A percentile compares a stretch with the other conserved stretches of the same genome.
These are phyloP conservation scores for Ananas comosus DNA, from an alignment of 176 grass and related monocot genomes.

Conservation along the genomic window DNA sequence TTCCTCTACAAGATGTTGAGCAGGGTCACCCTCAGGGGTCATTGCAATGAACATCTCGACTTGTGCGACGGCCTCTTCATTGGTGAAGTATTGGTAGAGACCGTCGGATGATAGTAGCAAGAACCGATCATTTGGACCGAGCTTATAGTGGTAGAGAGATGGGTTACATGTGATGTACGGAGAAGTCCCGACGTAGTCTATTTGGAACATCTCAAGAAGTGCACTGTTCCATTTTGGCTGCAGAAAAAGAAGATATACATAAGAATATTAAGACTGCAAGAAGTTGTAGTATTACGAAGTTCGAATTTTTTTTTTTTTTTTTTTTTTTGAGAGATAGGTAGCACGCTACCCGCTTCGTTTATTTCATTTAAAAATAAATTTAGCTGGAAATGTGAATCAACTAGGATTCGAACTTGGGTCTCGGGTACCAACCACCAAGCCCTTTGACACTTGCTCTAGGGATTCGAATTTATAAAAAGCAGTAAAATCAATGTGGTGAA, in stretches of 20 bases:
- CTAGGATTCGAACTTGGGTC: too few relatives aligned
- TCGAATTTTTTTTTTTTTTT: too few relatives aligned
- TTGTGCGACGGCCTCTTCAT: conserved; percentile 71
- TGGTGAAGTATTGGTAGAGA: conserved; percentile 97
- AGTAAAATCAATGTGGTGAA: neutral
- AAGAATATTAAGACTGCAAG: neutral
- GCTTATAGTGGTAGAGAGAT: conserved; percentile 64
- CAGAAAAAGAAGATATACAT: conserved; percentile 8
- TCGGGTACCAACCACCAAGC: too few relatives aligned
- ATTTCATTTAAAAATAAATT: too few relatives aligned
- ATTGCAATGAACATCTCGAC: conserved; percentile 84
- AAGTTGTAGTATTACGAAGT: neutral
- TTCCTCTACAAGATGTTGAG: conserved; percentile 86
- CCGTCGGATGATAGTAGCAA: conserved; percentile 90
- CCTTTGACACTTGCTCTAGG: too few relatives aligned
- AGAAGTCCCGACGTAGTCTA: conserved; percentile 69
- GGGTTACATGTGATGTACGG: conserved; percentile 85
- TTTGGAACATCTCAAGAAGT: conserved; percentile 86
- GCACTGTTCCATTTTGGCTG: conserved; percentile 97
- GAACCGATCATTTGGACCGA: conserved; percentile 70
- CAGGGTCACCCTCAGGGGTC: conserved; percentile 88
- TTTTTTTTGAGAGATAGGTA: too few relatives aligned
- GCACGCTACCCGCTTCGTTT: too few relatives aligned
- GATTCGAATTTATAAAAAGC: neutral
- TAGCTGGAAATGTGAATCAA: too few relatives aligned